These are phyloP conservation scores for Metarhizium album DNA, from an alignment of 2,329 filamentous ascomycete genomes.

Conservation along the genomic window DNA sequence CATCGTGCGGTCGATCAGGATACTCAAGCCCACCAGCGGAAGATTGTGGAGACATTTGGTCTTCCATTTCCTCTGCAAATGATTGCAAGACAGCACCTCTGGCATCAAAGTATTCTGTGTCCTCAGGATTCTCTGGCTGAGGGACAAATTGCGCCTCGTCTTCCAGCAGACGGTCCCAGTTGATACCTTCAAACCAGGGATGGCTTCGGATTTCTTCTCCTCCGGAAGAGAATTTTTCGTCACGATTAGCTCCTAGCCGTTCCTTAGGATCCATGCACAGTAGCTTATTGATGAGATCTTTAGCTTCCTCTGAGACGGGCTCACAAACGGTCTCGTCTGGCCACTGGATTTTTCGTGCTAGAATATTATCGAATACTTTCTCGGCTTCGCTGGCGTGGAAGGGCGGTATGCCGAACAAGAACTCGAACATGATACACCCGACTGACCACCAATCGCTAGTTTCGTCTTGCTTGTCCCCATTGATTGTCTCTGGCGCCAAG, in stretches of 20 bases:
- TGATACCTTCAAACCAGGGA: conserved; percentile 76
- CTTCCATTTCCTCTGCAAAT: conserved; percentile 90
- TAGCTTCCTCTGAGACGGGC: conserved; percentile 69
- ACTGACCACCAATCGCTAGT: conserved; percentile 99
- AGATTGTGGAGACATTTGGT: conserved; percentile 66
- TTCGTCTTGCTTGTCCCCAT: conserved; percentile 89
- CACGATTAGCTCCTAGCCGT: conserved; percentile 74
- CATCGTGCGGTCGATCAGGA: conserved; percentile 84
- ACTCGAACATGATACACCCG: conserved; percentile 97
- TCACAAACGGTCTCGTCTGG: conserved; percentile 71
- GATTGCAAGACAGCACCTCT: conserved; percentile 85
- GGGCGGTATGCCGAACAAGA: conserved; percentile 83
- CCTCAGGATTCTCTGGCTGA: conserved; percentile 83
- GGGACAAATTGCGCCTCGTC: conserved; percentile 95
- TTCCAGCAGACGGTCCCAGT: conserved; percentile 85
- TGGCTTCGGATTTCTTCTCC: conserved; percentile 87
- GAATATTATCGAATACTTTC: conserved; percentile 92
- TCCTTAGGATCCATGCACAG: conserved; percentile 75
- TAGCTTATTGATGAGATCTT: conserved; percentile 87
- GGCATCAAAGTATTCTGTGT: conserved; percentile 95
- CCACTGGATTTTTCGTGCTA: conserved; percentile 85
- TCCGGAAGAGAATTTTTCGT: conserved; percentile 72
- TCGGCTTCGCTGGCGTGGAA: conserved; percentile 89
- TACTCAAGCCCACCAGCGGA: conserved; percentile 65
- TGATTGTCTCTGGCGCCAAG: conserved; percentile 91